These are phyloP conservation scores for Eucalyptus erythrocorys DNA, from an alignment of 345 rosid species.

Conservation along the genomic window DNA sequence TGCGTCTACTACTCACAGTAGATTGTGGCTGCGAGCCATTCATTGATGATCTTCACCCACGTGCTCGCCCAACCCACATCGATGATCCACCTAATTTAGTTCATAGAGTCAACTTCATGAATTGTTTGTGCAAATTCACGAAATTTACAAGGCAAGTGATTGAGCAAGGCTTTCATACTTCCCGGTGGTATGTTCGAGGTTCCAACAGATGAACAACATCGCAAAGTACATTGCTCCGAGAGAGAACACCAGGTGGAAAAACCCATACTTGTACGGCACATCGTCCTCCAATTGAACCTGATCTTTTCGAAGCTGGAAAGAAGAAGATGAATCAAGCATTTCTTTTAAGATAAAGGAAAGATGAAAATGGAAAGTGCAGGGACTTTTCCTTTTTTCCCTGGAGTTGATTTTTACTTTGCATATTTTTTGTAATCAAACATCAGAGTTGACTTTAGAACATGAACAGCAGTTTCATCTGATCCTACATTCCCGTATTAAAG, in stretches of 20 bases:
- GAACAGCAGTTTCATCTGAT: background rate
- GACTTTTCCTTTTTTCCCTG: background rate
- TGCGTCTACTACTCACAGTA: constrained; percentile 38
- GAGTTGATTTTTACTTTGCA: background rate
- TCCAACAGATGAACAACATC: constrained; percentile 88
- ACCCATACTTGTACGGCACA: constrained; percentile 63
- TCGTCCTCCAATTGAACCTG: constrained; percentile 44
- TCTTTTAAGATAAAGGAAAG: background rate
- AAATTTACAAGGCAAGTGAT: background rate
- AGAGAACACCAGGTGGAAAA: constrained; percentile 79
- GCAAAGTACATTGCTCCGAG: constrained; percentile 91
- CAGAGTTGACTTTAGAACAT: background rate
- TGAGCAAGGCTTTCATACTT: constrained; percentile 11
- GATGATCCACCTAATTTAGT: constrained; percentile 63
- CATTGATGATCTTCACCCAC: constrained; percentile 84
- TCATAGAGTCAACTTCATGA: background rate
- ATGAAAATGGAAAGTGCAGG: background rate
- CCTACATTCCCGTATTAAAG: background rate
- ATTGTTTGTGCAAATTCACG: background rate
- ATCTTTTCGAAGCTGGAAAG: constrained; percentile 51
- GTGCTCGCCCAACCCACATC: constrained; percentile 93
- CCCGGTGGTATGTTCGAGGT: constrained; percentile 44
- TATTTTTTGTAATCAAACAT: background rate
- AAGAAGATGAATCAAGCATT: background rate
- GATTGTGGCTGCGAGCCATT: constrained; percentile 78